phyloP scores from a whole-genome alignment of 148 eudicot species.

The Rheum nobile region DNA sequence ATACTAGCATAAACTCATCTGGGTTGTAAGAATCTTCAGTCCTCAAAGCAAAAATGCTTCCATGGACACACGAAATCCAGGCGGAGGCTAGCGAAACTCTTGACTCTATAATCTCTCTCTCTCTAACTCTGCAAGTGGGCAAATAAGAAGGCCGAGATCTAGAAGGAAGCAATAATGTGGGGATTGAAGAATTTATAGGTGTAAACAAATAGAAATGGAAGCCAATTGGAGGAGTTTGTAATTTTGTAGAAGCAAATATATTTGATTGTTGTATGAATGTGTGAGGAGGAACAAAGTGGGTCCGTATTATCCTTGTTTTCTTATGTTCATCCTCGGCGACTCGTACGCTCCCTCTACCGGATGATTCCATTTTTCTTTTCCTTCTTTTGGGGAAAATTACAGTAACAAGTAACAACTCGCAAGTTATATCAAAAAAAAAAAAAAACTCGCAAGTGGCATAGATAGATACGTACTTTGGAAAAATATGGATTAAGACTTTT shows the following conservation, averaged over 20 bases:
- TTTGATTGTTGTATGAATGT: neutral
- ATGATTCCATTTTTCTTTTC: neutral
- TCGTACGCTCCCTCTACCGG: neutral
- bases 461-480: no score
- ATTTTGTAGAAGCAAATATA: neutral
- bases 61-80: neutral
- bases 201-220: neutral
- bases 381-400: neutral
- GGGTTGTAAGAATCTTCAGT: neutral
- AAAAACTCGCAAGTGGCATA: no score
- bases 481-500: no score
- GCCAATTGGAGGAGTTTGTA: neutral
- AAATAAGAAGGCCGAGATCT: neutral
- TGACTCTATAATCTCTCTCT: neutral
- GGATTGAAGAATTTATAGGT: neutral
- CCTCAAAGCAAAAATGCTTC: neutral
- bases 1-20: conserved; percentile 1
- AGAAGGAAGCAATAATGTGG: neutral
- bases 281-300: conserved; percentile 1
- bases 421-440: no score
- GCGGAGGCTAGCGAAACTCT: neutral
- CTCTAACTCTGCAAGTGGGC: neutral
- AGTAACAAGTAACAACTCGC: no score
- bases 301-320: neutral
- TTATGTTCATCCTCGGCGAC: neutral